Percentiles rank a stretch among this genome's conserved stretches.
Conservation (phyloP, 805 yeast genomes). For the Kuraishia capsulata region DNA sequence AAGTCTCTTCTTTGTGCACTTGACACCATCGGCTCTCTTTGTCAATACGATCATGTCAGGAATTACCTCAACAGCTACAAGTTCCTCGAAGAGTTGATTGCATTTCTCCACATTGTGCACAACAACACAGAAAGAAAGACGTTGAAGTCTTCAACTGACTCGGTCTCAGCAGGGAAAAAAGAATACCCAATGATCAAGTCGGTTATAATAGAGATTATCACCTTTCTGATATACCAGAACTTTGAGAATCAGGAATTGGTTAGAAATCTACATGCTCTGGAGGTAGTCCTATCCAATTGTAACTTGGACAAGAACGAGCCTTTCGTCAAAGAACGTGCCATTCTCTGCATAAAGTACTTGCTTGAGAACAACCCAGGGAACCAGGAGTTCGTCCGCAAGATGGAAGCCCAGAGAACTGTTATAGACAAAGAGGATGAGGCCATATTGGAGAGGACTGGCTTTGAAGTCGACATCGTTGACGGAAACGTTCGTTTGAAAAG, state of each 20-base stretch:
- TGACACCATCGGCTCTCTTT: conserved; percentile 32
- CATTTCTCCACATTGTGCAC: conserved; percentile 31
- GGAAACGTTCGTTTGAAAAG: conserved; percentile 59
- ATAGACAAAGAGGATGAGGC: conserved; percentile 44
- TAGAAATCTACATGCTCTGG: conserved; percentile 60
- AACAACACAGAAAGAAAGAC: conserved; percentile 25
- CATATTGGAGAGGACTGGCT: conserved; percentile 54
- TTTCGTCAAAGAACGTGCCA: conserved; percentile 74
- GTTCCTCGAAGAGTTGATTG: conserved; percentile 24
- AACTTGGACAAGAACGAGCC: conserved; percentile 86
- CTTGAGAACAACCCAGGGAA: conserved; percentile 57
- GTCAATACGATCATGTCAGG: conserved; percentile 29
- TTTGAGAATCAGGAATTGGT: conserved; percentile 56
- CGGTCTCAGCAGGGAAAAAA: no score
- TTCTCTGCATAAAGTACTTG: conserved; percentile 66
- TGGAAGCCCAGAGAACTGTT: conserved; percentile 68
- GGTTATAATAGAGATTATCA: conserved; percentile 55
- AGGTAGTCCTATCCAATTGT: conserved; percentile 68
- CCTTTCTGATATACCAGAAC: conserved; percentile 45
- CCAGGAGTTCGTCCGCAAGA: conserved; percentile 63
- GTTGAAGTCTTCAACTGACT: conserved; percentile 13
- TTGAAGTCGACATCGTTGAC: conserved; percentile 59
- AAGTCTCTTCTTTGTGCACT: conserved; percentile 14
- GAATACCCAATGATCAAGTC: conserved; percentile 60
- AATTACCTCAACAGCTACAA: conserved; percentile 31